Base-by-base conservation (phyloP, 1,284 basidiomycete genomes). In the Erythrobasidium hasegawianum region DNA sequence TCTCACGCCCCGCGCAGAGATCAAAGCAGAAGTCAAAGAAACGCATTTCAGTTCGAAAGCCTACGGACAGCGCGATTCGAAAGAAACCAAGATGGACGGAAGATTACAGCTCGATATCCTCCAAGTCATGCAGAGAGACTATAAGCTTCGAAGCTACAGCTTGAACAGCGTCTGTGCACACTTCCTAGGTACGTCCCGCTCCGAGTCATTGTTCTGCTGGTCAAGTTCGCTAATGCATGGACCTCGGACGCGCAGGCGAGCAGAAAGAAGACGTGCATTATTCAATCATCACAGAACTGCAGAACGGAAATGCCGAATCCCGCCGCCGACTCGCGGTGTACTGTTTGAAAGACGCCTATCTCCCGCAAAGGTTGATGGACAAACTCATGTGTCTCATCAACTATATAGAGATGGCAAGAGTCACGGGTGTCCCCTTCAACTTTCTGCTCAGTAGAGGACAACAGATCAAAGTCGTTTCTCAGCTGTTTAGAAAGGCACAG, bases 371-470 rank as follows among this genome's bases (percentile, higher is more conserved):
- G 53, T 78, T 97, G 43, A 83, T 97, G 77, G 93, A 97, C 77
- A 96, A 96, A 75, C 82, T 97, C 45, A 96, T 97, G 94, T 96
- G 90, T 72, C 92, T 97, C 74, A 87, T 97, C 76, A 97, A 97
- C 76, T 96, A 95, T 75, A 87, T 86, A 39, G 93, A 97, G 76
- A 93, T 97, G 91, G 83, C 94, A 8, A 87, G 93, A 77, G 94
- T 97, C 2, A 97, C 93, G 0, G 93, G 93, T 14, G 91, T 97
- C n/a, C 93, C 94, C 0, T 97, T 97, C 83, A 96, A 96, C 76
- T 95, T 86, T 76, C 82, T 97, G 1, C 81, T 97, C 7, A 83
- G 90, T 9, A 85, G 93, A 43, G 93, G 93, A 1, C 93, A 97
- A 76, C 95, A 93, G 40, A 95, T 97, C 82, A 96, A 95, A 75